These are phyloP conservation scores for Calonectria henricotiae DNA, from an alignment of 2,329 filamentous ascomycete species.

Conservation along the genomic window DNA sequence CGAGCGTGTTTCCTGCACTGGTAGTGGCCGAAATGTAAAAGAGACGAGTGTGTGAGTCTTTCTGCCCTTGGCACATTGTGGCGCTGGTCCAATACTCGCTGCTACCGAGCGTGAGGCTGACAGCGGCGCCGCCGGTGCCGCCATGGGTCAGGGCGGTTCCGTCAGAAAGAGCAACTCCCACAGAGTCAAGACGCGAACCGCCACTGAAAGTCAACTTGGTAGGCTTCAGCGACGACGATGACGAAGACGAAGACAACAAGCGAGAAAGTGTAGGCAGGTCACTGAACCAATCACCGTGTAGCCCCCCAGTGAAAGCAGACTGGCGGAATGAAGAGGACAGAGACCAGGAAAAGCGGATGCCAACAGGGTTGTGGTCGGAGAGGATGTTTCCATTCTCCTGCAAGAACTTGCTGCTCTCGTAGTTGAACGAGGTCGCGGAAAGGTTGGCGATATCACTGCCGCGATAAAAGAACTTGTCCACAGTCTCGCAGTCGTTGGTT, in stretches of 20 bases:
- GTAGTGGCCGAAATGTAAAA: constrained; percentile 30
- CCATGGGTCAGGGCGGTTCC: constrained; percentile 26
- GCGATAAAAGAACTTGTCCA: constrained; percentile 79
- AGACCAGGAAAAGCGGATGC: constrained; percentile 67
- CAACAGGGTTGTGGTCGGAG: constrained; percentile 77
- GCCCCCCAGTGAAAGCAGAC: constrained; percentile 22
- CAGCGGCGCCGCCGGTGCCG: constrained; percentile 18
- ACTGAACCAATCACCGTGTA: constrained; percentile 29
- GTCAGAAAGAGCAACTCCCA: constrained; percentile 17
- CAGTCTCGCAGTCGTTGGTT: constrained; percentile 73
- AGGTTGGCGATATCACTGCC: constrained; percentile 63
- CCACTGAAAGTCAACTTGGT: constrained; percentile 20
- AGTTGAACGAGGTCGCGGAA: constrained; percentile 67
- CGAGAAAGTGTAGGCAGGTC: constrained; percentile 21
- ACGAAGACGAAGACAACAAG: constrained; percentile 4
- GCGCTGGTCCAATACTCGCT: constrained; percentile 32
- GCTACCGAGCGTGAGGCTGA: background rate
- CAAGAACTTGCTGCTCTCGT: constrained; percentile 72
- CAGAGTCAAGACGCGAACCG: constrained; percentile 19
- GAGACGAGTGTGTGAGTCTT: constrained; percentile 15
- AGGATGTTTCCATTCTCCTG: constrained; percentile 71
- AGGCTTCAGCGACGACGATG: constrained; percentile 18
- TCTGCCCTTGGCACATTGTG: constrained; percentile 30
- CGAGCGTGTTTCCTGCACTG: constrained; percentile 22
- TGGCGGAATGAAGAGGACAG: constrained; percentile 22